Base-by-base conservation (phyloP, 352 stramenopile species). In the Pythium graminicola region DNA sequence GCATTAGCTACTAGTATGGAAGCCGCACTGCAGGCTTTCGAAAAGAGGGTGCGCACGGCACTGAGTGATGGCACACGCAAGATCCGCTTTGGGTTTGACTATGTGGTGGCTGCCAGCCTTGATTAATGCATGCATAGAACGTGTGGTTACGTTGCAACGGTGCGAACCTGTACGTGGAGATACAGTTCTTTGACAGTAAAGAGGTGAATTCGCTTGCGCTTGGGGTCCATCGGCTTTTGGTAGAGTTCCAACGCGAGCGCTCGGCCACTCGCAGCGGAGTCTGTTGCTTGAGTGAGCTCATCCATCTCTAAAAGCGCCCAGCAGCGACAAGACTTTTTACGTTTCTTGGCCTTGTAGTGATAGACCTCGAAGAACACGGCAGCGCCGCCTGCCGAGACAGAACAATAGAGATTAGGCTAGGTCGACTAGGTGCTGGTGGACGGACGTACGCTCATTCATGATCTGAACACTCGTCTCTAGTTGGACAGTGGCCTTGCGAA, bases 331-430 rank as follows among this genome's bases (percentile, higher is more conserved):
- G 74, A 86, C 39, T 89, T 83, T 45, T 86, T 89, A 42, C 75
- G 73, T 52, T 86, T 89, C 62, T 83, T 85, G 14, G 71, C 52
- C 36, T 89, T 89, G 64, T 85, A 89, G 64, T 89, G 77, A 45
- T 77, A 77, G 42, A 89, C 73, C 51, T 84, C 77, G 17, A 89
- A 81, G 52, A 79, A 83, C 39, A 89, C 65, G 14, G 75, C 72
- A 26, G 64, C 72, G 16, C 72, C 73, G 20, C 67, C 77, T 89
- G 32, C 16, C 6, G 6, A 51, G 22, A 52, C 20, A 45, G n/a
- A n/a, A n/a, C n/a, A n/a, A n/a, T n/a, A n/a, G n/a, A 47, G 19
- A 47, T 28, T 26, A 13, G 8, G 20, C 2, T 47, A 32, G n/a
- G n/a, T n/a, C n/a, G n/a, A n/a, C n/a, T n/a, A n/a, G n/a, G n/a